A percentile compares a stretch with the other conserved stretches of the same genome.
phyloP scores from a whole-genome alignment of 768 basidiomycete species.

The Cubamyces sp. region DNA sequence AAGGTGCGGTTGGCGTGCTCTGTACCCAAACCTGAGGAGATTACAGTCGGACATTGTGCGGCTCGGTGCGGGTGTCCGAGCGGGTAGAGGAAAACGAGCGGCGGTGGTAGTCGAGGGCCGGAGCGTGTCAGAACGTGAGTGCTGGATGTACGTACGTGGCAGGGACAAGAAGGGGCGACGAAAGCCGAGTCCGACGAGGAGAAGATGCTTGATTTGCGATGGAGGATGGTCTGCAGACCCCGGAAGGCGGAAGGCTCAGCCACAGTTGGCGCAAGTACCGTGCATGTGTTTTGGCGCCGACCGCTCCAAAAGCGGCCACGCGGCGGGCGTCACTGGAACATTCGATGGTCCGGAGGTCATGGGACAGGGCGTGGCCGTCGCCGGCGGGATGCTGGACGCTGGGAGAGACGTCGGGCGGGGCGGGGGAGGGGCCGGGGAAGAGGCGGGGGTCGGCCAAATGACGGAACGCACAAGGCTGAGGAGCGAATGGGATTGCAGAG shows the following conservation, averaged over 20 bases:
- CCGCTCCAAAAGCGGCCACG: not conserved
- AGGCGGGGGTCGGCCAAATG: conserved; percentile 6
- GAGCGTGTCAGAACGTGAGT: not conserved
- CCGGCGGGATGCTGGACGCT: no score
- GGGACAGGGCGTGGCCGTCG: no score
- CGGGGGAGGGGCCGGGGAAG: not conserved
- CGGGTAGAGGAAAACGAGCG: not conserved
- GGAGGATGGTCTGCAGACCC: conserved; percentile 7
- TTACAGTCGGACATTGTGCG: conserved; percentile 11
- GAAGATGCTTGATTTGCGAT: not conserved
- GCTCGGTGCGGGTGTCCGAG: conserved; percentile 18
- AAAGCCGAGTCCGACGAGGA: conserved; percentile 11
- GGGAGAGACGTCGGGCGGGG: not conserved
- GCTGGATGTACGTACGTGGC: not conserved
- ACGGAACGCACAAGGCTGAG: not conserved
- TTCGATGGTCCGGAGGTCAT: not conserved
- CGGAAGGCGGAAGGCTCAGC: not conserved
- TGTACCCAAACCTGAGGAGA: not conserved
- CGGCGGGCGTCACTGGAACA: not conserved
- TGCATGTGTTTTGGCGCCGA: not conserved
- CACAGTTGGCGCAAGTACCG: not conserved
- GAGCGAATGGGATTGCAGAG: conserved; percentile 9
- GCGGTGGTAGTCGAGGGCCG: not conserved
- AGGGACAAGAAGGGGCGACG: not conserved
- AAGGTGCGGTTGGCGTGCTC: not conserved